Evolutionary conservation across 495 filamentous ascomycete genomes (phyloP), one percentile per base, ranked within the genome.

Genomic region (Aspergillus funiculosus): DNA sequence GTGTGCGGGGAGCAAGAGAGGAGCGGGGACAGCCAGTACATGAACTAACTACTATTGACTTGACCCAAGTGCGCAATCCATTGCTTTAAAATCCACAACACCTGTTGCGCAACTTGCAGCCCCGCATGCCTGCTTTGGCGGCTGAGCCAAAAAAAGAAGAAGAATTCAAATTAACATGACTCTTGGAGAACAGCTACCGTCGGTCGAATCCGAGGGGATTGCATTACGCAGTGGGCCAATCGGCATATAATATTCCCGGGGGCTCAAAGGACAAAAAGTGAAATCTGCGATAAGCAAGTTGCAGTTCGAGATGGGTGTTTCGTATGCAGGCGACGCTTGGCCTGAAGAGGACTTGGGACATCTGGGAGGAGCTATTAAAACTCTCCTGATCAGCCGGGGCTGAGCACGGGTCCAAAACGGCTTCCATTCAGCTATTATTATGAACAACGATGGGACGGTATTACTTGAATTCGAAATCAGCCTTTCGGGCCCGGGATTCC

Each of bases 391-490:
- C 36, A 32, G 38, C 37, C 35, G 46, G 35, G 46, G 46, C 46
- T 48, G 46, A 48, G 46, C 39, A 41, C 19, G 36, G 32, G 21
- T 45, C 13, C 30, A 15, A 41, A 44, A 40, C 41, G 35, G 41
- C 34, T 31, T 36, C 36, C 15, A 37, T 13, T 29, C 36, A 32
- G 34, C 38, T 40, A 25, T 28, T 27, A 44, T 21, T 22, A 51
- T 49, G 37, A 42, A 48, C 21, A 19, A 36, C 17, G 32, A 20
- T n/a, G n/a, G n/a, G n/a, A n/a, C n/a, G n/a, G 15, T 38, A 38
- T 24, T 31, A 25, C 19, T 19, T 17, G 18, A 31, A 32, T 31
- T 19, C 9, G 27, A 29, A n/a, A 31, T 35, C 21, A 28, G 37
- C 28, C n/a, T 17, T 35, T 19, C 27, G 6, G 9, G n/a, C n/a